Evolutionary conservation across 192 early-diverging fungal species (phyloP).

Genomic region (Coemansia sp.): DNA sequence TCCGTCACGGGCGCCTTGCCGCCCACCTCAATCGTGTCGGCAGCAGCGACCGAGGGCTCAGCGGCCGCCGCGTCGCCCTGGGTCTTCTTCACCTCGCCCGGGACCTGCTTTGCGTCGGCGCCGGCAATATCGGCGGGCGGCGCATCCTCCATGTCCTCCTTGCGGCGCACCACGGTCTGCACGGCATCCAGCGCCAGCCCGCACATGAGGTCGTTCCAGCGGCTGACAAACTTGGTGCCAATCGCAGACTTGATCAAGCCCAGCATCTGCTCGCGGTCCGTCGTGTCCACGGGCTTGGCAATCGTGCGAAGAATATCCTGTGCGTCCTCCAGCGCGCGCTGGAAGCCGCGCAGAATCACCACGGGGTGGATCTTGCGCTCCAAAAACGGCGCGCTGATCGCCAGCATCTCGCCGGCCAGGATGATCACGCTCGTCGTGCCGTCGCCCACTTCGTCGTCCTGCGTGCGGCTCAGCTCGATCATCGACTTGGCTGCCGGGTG

Average conservation of each 20-base stretch:
- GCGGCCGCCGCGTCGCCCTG: not conserved
- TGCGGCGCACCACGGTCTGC: slow-evolving; percentile 72
- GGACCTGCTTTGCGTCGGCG: not conserved
- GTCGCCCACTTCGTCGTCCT: slow-evolving; percentile 99
- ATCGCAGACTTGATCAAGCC: slow-evolving; percentile 86
- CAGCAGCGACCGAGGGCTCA: not conserved
- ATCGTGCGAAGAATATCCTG: slow-evolving; percentile 82
- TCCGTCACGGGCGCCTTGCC: slow-evolving; percentile 57
- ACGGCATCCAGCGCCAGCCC: slow-evolving; percentile 93
- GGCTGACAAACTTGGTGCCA: slow-evolving; percentile 95
- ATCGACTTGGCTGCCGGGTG: slow-evolving; percentile 99
- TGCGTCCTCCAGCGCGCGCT: slow-evolving; percentile 91
- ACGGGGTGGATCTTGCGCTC: slow-evolving; percentile 99
- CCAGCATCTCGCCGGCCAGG: slow-evolving; percentile 95
- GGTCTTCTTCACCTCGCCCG: not conserved
- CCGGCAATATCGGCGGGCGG: not conserved
- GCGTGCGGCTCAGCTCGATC: slow-evolving; percentile 98
- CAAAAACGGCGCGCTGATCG: slow-evolving; percentile 86
- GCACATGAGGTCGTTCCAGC: slow-evolving; percentile 99
- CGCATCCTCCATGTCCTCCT: slow-evolving; percentile 19
- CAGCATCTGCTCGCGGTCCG: slow-evolving; percentile 87
- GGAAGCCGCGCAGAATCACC: slow-evolving; percentile 91
- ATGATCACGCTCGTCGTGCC: slow-evolving; percentile 99
- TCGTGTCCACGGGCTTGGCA: slow-evolving; percentile 79
- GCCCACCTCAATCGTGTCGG: not conserved